Percentiles rank a stretch among this genome's conserved stretches.
Conservation (phyloP, 2,329 filamentous ascomycete species). For the Pseudovirgaria hyperparasitica region DNA sequence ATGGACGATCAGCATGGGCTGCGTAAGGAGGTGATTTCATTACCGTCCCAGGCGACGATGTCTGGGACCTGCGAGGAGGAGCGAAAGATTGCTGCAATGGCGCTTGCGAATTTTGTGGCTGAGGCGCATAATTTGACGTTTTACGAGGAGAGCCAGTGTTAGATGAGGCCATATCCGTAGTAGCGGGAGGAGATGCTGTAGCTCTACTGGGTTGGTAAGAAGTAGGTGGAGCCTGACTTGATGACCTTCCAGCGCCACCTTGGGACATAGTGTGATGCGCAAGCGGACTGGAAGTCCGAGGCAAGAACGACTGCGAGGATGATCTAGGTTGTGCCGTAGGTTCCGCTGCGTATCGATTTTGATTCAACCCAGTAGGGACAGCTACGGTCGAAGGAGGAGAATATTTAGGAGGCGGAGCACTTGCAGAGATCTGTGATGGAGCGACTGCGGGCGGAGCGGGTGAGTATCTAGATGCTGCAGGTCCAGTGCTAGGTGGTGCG, state of each 20-base stretch:
- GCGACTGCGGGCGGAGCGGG: slow-evolving; percentile 34
- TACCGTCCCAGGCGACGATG: slow-evolving; percentile 46
- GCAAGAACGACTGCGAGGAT: slow-evolving; percentile 42
- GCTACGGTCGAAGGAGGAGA: slow-evolving; percentile 41
- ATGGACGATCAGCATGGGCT: slow-evolving; percentile 36
- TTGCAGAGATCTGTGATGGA: too few relatives aligned
- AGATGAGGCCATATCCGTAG: slow-evolving; percentile 12
- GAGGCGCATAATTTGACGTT: slow-evolving; percentile 28
- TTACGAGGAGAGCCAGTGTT: slow-evolving; percentile 27
- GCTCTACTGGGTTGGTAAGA: too few relatives aligned
- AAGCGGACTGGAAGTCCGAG: slow-evolving; percentile 52
- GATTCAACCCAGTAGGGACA: slow-evolving; percentile 17
- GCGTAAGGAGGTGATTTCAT: slow-evolving; percentile 35
- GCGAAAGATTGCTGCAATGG: slow-evolving; percentile 9
- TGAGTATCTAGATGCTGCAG: slow-evolving; percentile 44
- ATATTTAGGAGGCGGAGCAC: slow-evolving; percentile 40
- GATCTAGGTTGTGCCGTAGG: slow-evolving; percentile 19
- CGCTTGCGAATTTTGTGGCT: slow-evolving; percentile 30
- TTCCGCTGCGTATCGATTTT: slow-evolving; percentile 26
- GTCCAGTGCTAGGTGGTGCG: slow-evolving; percentile 12
- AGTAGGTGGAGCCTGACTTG: too few relatives aligned
- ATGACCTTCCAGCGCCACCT: too few relatives aligned
- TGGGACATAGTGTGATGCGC: slow-evolving; percentile 35
- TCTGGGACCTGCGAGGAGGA: slow-evolving; percentile 38
- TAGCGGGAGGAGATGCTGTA: slow-evolving; percentile 5